A percentile compares a stretch with the other conserved stretches of the same genome.
Evolutionary conservation across 306 rosid species (phyloP).

Genomic region (Cucumis cinereus): DNA sequence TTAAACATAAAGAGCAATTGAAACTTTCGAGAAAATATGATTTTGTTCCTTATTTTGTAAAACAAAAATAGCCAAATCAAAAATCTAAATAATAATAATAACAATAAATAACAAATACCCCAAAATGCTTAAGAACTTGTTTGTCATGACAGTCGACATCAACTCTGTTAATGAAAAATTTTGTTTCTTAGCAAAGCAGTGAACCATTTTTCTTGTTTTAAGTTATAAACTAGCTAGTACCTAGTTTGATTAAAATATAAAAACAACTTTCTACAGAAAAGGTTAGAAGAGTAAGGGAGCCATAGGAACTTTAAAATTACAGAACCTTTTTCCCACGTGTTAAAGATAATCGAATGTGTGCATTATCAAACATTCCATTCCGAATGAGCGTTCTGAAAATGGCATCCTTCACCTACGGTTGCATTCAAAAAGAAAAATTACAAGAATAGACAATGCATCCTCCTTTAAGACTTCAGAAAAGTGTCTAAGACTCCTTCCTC

Average conservation of each 20-base stretch:
- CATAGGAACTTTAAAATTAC: not conserved
- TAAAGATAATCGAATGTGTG: constrained; percentile 68
- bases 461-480: not conserved
- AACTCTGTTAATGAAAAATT: not conserved
- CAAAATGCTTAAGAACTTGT: not conserved
- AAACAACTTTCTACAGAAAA: not conserved
- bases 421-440: not conserved
- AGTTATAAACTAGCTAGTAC: not conserved
- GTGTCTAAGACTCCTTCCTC: not conserved
- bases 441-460: not conserved
- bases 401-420: constrained; percentile 65
- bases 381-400: constrained; percentile 62
- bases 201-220: not conserved
- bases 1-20: not conserved
- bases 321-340: constrained; percentile 76
- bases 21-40: not conserved
- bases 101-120: too few species aligned
- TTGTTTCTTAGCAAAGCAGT: not conserved
- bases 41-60: not conserved
- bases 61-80: not conserved
- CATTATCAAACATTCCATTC: constrained; percentile 72
- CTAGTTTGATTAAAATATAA: not conserved
- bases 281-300: not conserved
- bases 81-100: too few species aligned
- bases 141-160: not conserved